Percentiles rank a stretch among this genome's conserved stretches.
These are phyloP conservation scores for Aschersonia sp. DNA, from an alignment of 2,329 filamentous ascomycete genomes.

Conservation along the genomic window DNA sequence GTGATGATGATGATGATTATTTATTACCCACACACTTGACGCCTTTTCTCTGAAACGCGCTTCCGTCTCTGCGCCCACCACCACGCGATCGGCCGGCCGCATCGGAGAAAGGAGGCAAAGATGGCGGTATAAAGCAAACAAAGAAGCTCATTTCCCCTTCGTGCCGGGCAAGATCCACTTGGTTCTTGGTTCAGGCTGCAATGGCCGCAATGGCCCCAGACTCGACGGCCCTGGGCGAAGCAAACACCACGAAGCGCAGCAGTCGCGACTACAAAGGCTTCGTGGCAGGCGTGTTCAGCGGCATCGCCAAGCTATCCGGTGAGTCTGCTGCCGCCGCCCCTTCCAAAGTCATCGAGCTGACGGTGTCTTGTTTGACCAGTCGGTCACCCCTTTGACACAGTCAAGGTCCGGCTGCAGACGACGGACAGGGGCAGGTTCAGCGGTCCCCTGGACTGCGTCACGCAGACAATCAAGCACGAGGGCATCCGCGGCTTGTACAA, in stretches of 20 bases:
- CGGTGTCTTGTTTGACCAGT: constrained; percentile 20
- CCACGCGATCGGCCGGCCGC: too few relatives aligned
- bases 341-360: neutral
- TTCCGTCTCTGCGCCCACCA: too few relatives aligned
- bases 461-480: constrained; percentile 75
- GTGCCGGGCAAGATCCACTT: too few relatives aligned
- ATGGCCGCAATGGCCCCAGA: too few relatives aligned
- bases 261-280: constrained; percentile 75
- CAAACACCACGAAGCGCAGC: neutral
- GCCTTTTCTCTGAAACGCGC: too few relatives aligned
- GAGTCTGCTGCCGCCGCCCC: constrained; percentile 11
- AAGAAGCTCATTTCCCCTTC: too few relatives aligned
- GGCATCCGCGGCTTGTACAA: constrained; percentile 83
- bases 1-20: too few relatives aligned
- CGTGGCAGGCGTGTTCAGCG: constrained; percentile 89
- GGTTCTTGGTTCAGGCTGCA: too few relatives aligned
- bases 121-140: too few relatives aligned
- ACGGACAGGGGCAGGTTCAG: constrained; percentile 63
- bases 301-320: constrained; percentile 81
- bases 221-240: neutral
- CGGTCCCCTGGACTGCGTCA: constrained; percentile 73
- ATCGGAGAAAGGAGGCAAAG: too few relatives aligned
- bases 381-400: constrained; percentile 76
- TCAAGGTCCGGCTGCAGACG: constrained; percentile 93
- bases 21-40: too few relatives aligned